phyloP scores from a whole-genome alignment of 805 yeast genomes.

The Yueomyces sinensis region DNA sequence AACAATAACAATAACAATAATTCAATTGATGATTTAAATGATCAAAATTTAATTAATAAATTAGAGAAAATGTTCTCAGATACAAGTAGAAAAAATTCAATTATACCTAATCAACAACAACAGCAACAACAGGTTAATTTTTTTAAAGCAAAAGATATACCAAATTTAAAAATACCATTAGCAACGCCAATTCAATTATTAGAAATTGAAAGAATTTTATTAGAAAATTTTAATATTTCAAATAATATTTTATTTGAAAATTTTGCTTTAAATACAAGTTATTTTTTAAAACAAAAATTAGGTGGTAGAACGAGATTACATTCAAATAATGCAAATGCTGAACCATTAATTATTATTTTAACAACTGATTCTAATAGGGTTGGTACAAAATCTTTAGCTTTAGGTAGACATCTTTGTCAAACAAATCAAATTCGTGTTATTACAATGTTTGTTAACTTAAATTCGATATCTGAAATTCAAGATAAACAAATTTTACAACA shows the following conservation, averaged over 20 bases:
- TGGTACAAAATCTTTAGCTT: constrained; percentile 62
- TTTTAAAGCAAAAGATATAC: constrained; percentile 5
- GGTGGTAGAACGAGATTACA: constrained; percentile 61
- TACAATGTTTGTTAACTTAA: constrained; percentile 26
- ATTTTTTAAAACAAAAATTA: constrained; percentile 42
- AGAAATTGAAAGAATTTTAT: constrained; percentile 54
- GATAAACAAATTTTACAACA: constrained; percentile 31
- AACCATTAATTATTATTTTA: constrained; percentile 60
- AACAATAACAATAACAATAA: constrained; percentile 2
- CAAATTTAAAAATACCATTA: constrained; percentile 30
- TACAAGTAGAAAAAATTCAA: neutral
- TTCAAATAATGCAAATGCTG: constrained; percentile 57
- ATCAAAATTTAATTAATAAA: constrained; percentile 3
- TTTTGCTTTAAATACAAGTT: constrained; percentile 54
- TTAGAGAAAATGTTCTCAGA: constrained; percentile 15
- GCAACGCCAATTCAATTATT: constrained; percentile 70
- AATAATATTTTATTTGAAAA: constrained; percentile 42
- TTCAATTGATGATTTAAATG: neutral
- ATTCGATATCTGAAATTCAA: constrained; percentile 16
- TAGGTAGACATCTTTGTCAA: constrained; percentile 55
- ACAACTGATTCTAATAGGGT: constrained; percentile 58
- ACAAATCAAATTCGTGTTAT: constrained; percentile 59
- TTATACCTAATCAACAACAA: no score
- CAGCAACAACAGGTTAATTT: neutral
- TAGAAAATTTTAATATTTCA: constrained; percentile 39